Base-by-base conservation (phyloP, 1,139 yeast genomes). In the Taphrina confusa region DNA sequence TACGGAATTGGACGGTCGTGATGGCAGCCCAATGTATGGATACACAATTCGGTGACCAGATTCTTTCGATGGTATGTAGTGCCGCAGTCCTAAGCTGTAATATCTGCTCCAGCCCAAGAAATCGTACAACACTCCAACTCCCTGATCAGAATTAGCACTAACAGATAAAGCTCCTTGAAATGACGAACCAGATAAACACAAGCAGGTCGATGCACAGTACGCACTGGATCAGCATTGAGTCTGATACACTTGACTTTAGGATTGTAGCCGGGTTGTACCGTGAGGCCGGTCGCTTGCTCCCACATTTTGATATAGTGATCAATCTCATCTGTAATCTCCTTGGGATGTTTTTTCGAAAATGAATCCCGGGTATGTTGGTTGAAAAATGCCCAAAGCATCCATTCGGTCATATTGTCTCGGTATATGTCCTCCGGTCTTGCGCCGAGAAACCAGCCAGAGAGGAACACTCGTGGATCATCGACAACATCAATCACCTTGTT, bases 381-480 rank as follows among this genome's bases (percentile, higher is more conserved):
- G 52, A 60, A 60, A 45, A 60, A 55, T 25, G 62, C 62, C 62
- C 62, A 60, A 22, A 55, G 40, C 23, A 47, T n/a, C 59, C 57
- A 60, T 20, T 60, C 60, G 18, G 34, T 20, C 37, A 60, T 33
- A 23, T 60, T 60, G 14, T 42, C 62, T n/a, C 54, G 33, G 40
- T 39, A 28, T 14, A 60, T 55, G 5, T 60, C 60, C 12, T 47
- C 49, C n/a, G 51, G 39, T 11, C 34, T 20, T 9, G 62, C 59
- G 16, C 57, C 56, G 25, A 37, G 16, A 42, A 60, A 60, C 62
- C 62, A 60, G 11, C 52, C 52, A 4, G 55, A 47, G 9, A 60
- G 22, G 44, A 42, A 60, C 5, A n/a, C 28, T 14, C 57, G 39
- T 14, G 57, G 55, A 18, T 59, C 60, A 22, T 54, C 45, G 4